These are phyloP conservation scores for Raphanus sativus DNA, from an alignment of 345 rosid genomes.

Conservation along the genomic window DNA sequence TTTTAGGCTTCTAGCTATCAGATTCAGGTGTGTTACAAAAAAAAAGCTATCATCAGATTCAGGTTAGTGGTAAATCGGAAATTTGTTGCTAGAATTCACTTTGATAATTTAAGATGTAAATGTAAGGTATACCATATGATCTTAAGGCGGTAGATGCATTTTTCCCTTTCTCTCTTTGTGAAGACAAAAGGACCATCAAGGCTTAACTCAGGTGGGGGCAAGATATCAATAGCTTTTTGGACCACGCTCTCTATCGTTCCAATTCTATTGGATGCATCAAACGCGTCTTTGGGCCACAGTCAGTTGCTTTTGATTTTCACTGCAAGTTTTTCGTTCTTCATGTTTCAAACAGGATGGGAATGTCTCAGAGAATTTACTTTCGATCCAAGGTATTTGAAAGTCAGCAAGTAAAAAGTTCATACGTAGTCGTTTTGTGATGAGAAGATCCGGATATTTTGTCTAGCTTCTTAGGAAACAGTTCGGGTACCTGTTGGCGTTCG, in stretches of 20 bases:
- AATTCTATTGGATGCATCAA: constrained; percentile 28
- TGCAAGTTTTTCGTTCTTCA: constrained; percentile 11
- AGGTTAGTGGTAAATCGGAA: neutral
- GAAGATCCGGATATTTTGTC: neutral
- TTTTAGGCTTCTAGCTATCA: neutral
- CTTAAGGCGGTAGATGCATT: constrained; percentile 18
- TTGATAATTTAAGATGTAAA: neutral
- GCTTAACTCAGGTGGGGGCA: constrained; percentile 25
- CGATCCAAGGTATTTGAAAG: neutral
- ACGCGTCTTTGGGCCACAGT: constrained; percentile 31
- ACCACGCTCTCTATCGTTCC: constrained; percentile 32
- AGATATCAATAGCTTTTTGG: constrained; percentile 27
- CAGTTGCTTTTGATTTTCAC: constrained; percentile 17
- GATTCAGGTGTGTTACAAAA: neutral
- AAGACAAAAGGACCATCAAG: constrained; percentile 30
- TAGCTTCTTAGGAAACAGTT: neutral
- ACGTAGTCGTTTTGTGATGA: neutral
- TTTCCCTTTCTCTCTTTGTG: constrained; percentile 22
- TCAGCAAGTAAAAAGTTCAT: constrained; percentile 10
- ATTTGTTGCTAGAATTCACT: neutral
- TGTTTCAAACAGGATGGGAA: constrained; percentile 8
- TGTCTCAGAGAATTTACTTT: constrained; percentile 10
- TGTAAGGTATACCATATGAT: neutral
- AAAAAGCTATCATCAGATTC: neutral
- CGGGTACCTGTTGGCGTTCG: too few species aligned